Evolutionary conservation across 2,329 filamentous ascomycete genomes (phyloP).

Genomic region (Colletotrichum brevisporum): DNA sequence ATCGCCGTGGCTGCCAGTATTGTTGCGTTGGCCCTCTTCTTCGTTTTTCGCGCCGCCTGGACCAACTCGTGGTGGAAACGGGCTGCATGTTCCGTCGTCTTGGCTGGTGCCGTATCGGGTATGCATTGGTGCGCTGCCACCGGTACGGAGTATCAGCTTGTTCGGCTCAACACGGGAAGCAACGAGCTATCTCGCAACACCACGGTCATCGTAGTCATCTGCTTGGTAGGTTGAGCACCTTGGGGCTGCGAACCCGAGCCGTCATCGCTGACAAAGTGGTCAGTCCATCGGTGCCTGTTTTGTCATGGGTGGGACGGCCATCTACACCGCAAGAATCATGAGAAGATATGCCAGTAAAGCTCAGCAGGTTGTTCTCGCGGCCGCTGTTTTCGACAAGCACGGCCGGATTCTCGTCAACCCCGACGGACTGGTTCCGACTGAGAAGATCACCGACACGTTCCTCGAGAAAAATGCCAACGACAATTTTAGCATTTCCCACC

Average conservation of each 20-base stretch:
- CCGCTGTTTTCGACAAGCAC: constrained; percentile 76
- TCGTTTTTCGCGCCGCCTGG: constrained; percentile 82
- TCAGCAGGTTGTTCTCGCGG: constrained; percentile 71
- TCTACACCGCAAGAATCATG: constrained; percentile 67
- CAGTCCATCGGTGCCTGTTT: constrained; percentile 74
- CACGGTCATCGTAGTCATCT: constrained; percentile 81
- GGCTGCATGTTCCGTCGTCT: constrained; percentile 73
- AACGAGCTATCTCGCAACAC: constrained; percentile 69
- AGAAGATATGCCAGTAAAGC: constrained; percentile 70
- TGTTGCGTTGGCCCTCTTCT: constrained; percentile 81
- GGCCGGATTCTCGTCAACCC: constrained; percentile 78
- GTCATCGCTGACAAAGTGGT: constrained; percentile 10
- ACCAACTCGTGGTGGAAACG: constrained; percentile 85
- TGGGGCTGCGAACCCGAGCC: not conserved
- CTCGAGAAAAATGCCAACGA: constrained; percentile 77
- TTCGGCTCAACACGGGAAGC: constrained; percentile 57
- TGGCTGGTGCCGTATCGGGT: constrained; percentile 82
- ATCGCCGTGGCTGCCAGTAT: constrained; percentile 82
- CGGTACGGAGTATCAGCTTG: constrained; percentile 77
- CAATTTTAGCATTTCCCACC: constrained; percentile 81
- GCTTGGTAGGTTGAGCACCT: constrained; percentile 67
- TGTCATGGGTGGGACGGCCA: constrained; percentile 68
- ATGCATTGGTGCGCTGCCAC: constrained; percentile 89
- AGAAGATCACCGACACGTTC: constrained; percentile 85
- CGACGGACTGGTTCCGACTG: constrained; percentile 77